phyloP scores from a whole-genome alignment of 495 filamentous ascomycete genomes.

The Tuber indicum region DNA sequence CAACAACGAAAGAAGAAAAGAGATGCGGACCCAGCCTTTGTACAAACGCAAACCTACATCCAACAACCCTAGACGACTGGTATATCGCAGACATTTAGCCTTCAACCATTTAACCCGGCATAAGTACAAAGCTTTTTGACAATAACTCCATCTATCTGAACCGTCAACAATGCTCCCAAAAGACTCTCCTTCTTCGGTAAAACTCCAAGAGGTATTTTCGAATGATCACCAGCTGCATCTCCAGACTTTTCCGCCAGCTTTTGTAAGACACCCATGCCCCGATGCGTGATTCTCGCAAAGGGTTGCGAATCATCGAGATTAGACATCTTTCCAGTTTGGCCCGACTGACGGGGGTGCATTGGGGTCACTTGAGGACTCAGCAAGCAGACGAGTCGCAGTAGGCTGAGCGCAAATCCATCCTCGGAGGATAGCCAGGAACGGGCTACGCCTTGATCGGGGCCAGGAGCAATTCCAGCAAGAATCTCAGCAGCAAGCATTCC shows the following conservation, averaged over 20 bases:
- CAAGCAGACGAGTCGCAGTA: constrained; percentile 63
- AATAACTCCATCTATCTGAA: constrained; percentile 54
- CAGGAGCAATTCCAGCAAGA: constrained; percentile 65
- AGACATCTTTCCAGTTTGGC: constrained; percentile 25
- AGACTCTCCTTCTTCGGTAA: constrained; percentile 65
- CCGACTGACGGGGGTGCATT: constrained; percentile 40
- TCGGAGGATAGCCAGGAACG: constrained; percentile 74
- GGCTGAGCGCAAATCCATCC: constrained; percentile 75
- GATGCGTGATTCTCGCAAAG: constrained; percentile 56
- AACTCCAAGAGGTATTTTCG: constrained; percentile 56
- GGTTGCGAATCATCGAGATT: constrained; percentile 45
- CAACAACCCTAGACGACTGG: not conserved
- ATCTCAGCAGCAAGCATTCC: constrained; percentile 88
- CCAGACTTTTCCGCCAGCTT: constrained; percentile 65
- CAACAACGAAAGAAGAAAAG: constrained; percentile 32
- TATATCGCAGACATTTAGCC: constrained; percentile 21
- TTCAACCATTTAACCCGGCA: constrained; percentile 47
- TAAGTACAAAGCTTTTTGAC: constrained; percentile 68
- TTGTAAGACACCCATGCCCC: constrained; percentile 63
- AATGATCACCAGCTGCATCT: constrained; percentile 51
- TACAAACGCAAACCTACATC: constrained; percentile 38
- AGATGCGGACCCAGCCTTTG: constrained; percentile 37
- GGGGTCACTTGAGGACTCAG: constrained; percentile 57
- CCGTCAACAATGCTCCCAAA: constrained; percentile 60
- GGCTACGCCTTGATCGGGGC: constrained; percentile 63